Evolutionary conservation across 805 yeast genomes (phyloP).

Genomic region (Starmerella powellii): DNA sequence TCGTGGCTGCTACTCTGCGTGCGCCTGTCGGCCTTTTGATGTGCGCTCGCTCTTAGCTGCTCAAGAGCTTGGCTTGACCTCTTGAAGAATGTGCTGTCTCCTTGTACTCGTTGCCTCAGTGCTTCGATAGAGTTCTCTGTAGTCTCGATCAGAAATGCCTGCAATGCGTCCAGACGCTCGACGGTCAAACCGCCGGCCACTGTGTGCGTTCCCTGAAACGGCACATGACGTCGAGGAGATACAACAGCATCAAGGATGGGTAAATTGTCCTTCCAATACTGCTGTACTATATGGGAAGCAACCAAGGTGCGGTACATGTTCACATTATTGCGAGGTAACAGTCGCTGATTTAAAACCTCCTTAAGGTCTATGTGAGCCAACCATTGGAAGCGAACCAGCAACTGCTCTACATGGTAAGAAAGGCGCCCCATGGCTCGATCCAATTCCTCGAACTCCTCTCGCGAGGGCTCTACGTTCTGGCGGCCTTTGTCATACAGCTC

Average conservation of each 20-base stretch:
- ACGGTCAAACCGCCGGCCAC: constrained; percentile 9
- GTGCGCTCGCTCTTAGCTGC: no score
- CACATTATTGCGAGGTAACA: no score
- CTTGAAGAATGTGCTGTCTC: constrained; percentile 7
- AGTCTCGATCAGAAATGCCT: constrained; percentile 13
- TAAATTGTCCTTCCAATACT: constrained; percentile 40
- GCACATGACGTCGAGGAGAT: constrained; percentile 24
- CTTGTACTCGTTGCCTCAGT: constrained; percentile 5
- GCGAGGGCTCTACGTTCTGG: constrained; percentile 3
- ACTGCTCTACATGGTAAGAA: constrained; percentile 40
- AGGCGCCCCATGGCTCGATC: constrained; percentile 45
- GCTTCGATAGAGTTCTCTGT: constrained; percentile 4
- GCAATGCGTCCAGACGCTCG: constrained; percentile 15
- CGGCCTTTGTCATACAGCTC: no score
- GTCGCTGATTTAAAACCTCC: neutral
- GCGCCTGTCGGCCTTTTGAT: neutral
- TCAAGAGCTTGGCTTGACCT: no score
- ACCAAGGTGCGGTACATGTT: constrained; percentile 23
- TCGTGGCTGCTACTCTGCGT: neutral
- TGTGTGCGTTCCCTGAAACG: constrained; percentile 13
- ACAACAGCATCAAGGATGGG: constrained; percentile 45
- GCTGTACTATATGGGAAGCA: constrained; percentile 47
- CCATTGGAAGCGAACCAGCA: constrained; percentile 49
- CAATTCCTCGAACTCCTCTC: constrained; percentile 23
- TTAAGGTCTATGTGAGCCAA: constrained; percentile 31